Evolutionary conservation across 495 filamentous ascomycete species (phyloP).

Genomic region (Polyplosphaeria fusca): DNA sequence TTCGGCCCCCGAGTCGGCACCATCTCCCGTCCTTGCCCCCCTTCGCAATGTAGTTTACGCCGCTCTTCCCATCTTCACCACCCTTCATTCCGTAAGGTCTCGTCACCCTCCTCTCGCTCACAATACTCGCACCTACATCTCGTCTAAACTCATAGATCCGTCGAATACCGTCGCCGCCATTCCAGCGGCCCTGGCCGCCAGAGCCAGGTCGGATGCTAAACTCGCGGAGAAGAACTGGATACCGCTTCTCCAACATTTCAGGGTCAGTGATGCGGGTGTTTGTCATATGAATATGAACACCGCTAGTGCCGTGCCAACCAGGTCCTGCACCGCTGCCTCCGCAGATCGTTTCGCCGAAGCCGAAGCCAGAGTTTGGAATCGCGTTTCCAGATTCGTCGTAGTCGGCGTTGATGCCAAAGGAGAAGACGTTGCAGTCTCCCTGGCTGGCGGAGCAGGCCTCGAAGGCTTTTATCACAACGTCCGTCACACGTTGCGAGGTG

Average conservation of each 20-base stretch:
- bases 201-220: slow-evolving; percentile 4
- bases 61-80: slow-evolving; percentile 1
- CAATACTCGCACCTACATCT: background rate
- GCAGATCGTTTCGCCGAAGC: slow-evolving; percentile 20
- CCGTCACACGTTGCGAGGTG: slow-evolving; percentile 37
- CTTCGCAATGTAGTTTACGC: slow-evolving; percentile 15
- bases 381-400: background rate
- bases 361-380: slow-evolving; percentile 12
- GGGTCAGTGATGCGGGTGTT: slow-evolving; percentile 27
- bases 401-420: slow-evolving; percentile 36
- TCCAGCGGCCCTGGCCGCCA: slow-evolving; percentile 11
- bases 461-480: slow-evolving; percentile 38
- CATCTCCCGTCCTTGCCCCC: background rate
- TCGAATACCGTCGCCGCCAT: slow-evolving; percentile 11
- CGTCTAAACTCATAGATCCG: slow-evolving; percentile 6
- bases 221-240: slow-evolving; percentile 16
- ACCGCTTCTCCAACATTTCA: slow-evolving; percentile 23
- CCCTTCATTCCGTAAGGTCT: slow-evolving; percentile 9
- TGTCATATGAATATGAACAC: slow-evolving; percentile 26
- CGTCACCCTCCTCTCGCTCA: slow-evolving; percentile 3
- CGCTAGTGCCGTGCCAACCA: slow-evolving; percentile 16
- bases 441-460: slow-evolving; percentile 34
- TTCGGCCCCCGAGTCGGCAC: slow-evolving; percentile 8
- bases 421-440: slow-evolving; percentile 34
- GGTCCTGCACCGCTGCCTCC: slow-evolving; percentile 24